Base-by-base conservation (phyloP, 495 filamentous ascomycete species). In the Ascodesmis nigricans region DNA sequence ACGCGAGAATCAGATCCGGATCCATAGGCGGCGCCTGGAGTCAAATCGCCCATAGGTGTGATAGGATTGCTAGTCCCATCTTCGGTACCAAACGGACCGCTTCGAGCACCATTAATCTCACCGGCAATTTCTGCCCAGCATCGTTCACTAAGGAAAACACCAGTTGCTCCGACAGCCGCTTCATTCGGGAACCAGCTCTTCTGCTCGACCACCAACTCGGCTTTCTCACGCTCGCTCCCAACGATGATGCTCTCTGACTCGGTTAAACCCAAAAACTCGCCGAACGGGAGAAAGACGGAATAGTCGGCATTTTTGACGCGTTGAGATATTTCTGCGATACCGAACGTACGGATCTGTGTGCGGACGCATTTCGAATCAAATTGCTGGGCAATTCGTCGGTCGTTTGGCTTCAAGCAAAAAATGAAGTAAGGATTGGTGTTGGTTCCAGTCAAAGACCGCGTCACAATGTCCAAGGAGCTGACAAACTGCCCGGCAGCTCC, bases 291-390 rank as follows among this genome's bases (percentile, higher is more conserved):
- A 60, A 97, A 97, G 18, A 97, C 57, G 41, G 78, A 91, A 59
- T 91, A 93, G 51, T 97, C 83, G 1, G 84, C 83, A 43, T 87
- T 82, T 26, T 81, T 66, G 22, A 95, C 60, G 5, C 87, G 66
- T 48, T 91, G 81, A 48, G 82, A 91, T 53, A 97, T 92, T 47
- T 97, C 87, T 3, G 84, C 82, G 49, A 97, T 90, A 19, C 87
- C 87, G 42, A 97, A 78, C 0, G 81, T 90, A 54, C 93, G 83
- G 3, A 97, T 67, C 56, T 97, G 87, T 20, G 75, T 75, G 10
- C 87, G 71, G 16, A 97, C 87, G 50, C 83, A 93, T 55, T 97
- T 95, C 61, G 81, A 92, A 53, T 97, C 87, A 43, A 95, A 95
- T 52, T 95, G 87, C 42, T 97, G 95, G 32, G 87, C 84, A 42